phyloP scores from a whole-genome alignment of 768 basidiomycete species.

The Tubosaeta sp. region DNA sequence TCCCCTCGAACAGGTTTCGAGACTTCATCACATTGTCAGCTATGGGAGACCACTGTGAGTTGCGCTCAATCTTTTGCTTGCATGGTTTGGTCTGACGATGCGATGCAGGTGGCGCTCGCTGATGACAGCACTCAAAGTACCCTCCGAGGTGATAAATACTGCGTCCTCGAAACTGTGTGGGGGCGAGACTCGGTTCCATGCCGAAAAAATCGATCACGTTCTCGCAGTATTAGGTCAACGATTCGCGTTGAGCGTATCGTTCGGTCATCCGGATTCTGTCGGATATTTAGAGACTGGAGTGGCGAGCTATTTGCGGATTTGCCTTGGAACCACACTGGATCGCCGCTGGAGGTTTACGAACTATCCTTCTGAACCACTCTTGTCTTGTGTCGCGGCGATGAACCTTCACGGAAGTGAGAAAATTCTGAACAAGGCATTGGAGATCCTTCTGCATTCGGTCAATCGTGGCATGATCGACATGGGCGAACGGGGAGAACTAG shows the following conservation, averaged over 20 bases:
- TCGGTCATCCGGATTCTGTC: not conserved
- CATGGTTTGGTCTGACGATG: not conserved
- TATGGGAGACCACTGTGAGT: not conserved
- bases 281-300: not conserved
- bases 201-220: not conserved
- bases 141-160: not conserved
- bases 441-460: not conserved
- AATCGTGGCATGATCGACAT: constrained; percentile 1
- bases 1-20: not conserved
- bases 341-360: constrained; percentile 2
- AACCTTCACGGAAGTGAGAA: not conserved
- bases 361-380: constrained; percentile 10
- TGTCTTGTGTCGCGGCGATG: constrained; percentile 6
- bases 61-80: no score
- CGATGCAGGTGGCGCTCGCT: not conserved
- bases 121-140: not conserved
- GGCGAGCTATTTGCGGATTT: constrained; percentile 4
- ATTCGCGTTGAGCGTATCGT: not conserved
- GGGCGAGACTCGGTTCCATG: not conserved
- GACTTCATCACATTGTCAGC: not conserved
- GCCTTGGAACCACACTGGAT: not conserved
- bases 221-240: not conserved
- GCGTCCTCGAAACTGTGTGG: not conserved
- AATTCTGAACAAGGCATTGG: not conserved
- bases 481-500: not conserved